Base-by-base conservation (phyloP, 2,329 filamentous ascomycete genomes). In the Elsinoe australis region DNA sequence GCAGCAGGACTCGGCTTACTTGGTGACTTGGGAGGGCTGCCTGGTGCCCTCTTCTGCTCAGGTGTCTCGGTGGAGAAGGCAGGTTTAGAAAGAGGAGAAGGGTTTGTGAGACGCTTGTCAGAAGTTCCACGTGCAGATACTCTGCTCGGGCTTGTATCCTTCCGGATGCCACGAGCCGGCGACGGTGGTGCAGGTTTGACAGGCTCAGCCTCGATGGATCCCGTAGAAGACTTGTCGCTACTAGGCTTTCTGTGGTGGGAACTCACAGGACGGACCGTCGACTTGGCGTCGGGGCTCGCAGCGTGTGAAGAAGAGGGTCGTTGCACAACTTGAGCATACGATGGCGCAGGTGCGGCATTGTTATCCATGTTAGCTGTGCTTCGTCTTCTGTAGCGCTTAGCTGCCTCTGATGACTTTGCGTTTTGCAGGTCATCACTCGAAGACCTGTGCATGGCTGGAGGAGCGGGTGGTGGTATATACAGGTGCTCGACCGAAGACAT, bases 371-470 rank as follows among this genome's bases (percentile, higher is more conserved):
- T 41, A 22, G 42, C 38, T 69, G 94, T 78, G 67, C 88, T 95
- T 55, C 88, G 80, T 61, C 88, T 80, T 57, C 88, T 77, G 66
- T 88, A 84, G 60, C 86, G 77, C 66, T 84, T 87, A 7, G 81
- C 77, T 28, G 83, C 75, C 21, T 90, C 87, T 14, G 77, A 66
- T 49, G 73, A 71, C 50, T 72, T 79, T 58, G 74, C 71, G 51
- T 87, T 60, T 49, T 80, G 76, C 61, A 81, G 78, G 57, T 92
- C 86, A 64, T 94, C 87, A 39, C 79, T 83, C 9, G 54, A 51
- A 49, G 59, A 54, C 14, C 59, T 53, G 38, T 55, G 54, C n/a
- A 53, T 46, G 17, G 47, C 22, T 17, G 51, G 19, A 47, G 41
- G 49, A 51, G 52, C 52, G 55, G 51, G 53, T 53, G 47, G 52